phyloP scores from a whole-genome alignment of 352 stramenopile genomes.

The Nothophytophthora sp. region DNA sequence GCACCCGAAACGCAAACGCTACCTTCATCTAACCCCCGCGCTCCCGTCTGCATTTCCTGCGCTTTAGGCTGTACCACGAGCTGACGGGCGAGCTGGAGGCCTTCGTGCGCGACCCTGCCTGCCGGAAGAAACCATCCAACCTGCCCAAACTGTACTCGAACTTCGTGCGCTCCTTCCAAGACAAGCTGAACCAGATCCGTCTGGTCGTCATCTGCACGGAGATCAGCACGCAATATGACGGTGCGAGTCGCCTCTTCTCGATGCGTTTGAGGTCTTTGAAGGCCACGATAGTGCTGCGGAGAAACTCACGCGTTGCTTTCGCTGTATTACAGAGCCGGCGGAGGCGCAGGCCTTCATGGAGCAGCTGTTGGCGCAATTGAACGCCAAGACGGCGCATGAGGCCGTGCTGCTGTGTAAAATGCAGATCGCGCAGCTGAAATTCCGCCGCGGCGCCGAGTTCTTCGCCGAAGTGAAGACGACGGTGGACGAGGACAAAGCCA shows the following conservation, averaged over 20 bases:
- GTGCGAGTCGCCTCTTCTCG: too few species aligned
- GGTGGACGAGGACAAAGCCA: constrained; percentile 71
- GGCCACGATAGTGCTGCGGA: too few species aligned
- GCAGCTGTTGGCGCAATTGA: constrained; percentile 54
- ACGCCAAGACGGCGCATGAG: constrained; percentile 64
- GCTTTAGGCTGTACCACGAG: constrained; percentile 96
- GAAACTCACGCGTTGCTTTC: too few species aligned
- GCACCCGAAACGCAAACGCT: too few species aligned
- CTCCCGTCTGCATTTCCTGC: background rate
- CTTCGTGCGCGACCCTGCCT: constrained; percentile 89
- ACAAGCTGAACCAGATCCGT: constrained; percentile 96
- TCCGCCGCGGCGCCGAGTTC: constrained; percentile 60
- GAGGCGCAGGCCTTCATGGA: constrained; percentile 79
- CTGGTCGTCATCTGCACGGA: constrained; percentile 92
- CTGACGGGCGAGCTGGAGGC: constrained; percentile 92
- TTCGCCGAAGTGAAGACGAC: constrained; percentile 62
- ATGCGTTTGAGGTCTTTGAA: too few species aligned
- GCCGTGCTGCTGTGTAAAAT: constrained; percentile 75
- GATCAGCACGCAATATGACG: constrained; percentile 78
- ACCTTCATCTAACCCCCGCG: too few species aligned
- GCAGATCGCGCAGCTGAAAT: constrained; percentile 76
- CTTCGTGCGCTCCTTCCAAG: constrained; percentile 94
- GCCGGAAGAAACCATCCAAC: constrained; percentile 57
- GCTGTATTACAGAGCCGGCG: constrained; percentile 35
- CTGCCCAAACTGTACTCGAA: constrained; percentile 90